Base-by-base conservation (phyloP, 805 yeast genomes). In the Candida gorgasii region DNA sequence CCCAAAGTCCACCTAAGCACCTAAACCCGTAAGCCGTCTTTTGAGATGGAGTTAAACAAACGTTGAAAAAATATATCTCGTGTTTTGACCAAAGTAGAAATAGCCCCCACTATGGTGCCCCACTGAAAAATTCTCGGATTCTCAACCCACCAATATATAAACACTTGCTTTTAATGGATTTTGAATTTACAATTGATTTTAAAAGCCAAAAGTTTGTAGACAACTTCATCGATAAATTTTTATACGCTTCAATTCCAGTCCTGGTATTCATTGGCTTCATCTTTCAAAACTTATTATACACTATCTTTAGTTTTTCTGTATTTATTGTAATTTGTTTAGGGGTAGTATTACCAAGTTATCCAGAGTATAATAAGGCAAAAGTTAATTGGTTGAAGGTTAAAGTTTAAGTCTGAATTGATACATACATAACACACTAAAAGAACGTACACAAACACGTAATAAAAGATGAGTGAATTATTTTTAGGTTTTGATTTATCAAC, bases 401-500 rank as follows among this genome's bases (percentile, higher is more conserved):
- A 39, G 46, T 54, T 45, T 54, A 46, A 46, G 20, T 36, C 20
- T 31, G 36, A 42, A 28, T n/a, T 40, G n/a, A 30, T 40, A 31
- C 11, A 12, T 9, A 31, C 18, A 31, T 9, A 30, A 13, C 5
- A 9, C 5, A 16, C 15, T 6, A 29, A 16, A 16, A 11, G 7
- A 15, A 40, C 23, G 33, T 11, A 29, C 33, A 16, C 5, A 24
- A 24, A 11, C 12, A 24, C 24, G 9, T 22, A 24, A 24, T 7
- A 5, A 11, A 11, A 5, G 12, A 24, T 24, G 28, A 27, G 16
- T 16, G 59, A 55, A 30, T 54, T 72, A 20, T 82, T 63, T 55
- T 62, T 86, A 46, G 97, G 97, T 1, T 79, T 89, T 53, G 97
- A 90, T 59, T 71, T 90, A 19, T 87, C 96, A 1, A 89, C 97